phyloP scores from a whole-genome alignment of 495 filamentous ascomycete genomes.

The Chaetomidium leptoderma region DNA sequence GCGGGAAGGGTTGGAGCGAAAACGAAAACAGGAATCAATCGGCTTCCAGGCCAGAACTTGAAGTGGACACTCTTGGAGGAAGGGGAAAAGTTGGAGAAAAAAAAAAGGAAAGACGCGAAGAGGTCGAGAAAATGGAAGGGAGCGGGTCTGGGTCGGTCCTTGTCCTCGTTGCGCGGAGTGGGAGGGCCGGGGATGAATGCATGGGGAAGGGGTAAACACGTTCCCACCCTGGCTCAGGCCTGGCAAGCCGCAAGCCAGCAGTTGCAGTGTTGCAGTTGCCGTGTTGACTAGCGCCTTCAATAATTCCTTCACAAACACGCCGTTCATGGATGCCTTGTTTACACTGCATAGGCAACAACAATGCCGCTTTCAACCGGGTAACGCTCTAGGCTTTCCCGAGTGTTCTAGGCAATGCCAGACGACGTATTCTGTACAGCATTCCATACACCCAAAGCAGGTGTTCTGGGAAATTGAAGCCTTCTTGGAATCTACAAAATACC shows the following conservation, averaged over 20 bases:
- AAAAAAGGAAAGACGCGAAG: conserved; percentile 11
- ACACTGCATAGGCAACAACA: not conserved
- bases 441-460: too few species aligned
- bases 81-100: not conserved
- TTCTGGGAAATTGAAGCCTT: too few species aligned
- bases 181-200: conserved; percentile 20
- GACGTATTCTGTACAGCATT: too few species aligned
- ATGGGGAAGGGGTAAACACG: conserved; percentile 22
- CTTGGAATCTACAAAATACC: too few species aligned
- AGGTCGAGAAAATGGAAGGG: conserved; percentile 12
- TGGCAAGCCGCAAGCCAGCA: conserved; percentile 5
- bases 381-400: too few species aligned
- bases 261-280: not conserved
- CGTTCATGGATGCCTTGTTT: not conserved
- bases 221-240: conserved; percentile 1
- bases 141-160: conserved; percentile 7
- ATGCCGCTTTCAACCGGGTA: too few species aligned
- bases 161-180: not conserved
- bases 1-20: not conserved
- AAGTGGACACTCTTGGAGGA: conserved; percentile 2
- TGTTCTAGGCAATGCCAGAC: too few species aligned
- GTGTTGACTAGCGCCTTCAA: conserved; percentile 14
- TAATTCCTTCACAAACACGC: conserved; percentile 15
- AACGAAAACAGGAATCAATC: not conserved
- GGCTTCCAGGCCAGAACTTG: not conserved